Evolutionary conservation across 345 rosid species (phyloP).

Genomic region (Citrus unshiu): DNA sequence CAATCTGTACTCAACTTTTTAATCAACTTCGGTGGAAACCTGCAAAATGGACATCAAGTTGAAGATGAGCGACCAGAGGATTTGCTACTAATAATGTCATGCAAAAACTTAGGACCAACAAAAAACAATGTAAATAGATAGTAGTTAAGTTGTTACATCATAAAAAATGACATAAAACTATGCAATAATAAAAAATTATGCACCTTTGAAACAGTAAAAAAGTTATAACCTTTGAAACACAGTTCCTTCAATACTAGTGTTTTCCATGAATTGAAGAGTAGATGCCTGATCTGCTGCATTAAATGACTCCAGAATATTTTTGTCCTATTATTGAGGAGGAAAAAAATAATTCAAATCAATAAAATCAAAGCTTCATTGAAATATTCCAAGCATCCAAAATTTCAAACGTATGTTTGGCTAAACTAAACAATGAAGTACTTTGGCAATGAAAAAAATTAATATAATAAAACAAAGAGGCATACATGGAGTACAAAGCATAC

Average conservation of each 20-base stretch:
- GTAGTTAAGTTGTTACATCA: not conserved
- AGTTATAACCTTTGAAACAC: slow-evolving; percentile 71
- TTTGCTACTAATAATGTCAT: not conserved
- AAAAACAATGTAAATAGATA: not conserved
- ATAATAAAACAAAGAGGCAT: not conserved
- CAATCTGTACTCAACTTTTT: slow-evolving; percentile 66
- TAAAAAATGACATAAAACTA: not conserved
- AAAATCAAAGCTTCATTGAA: not conserved
- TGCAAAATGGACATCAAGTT: slow-evolving; percentile 23
- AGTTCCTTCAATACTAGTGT: slow-evolving; percentile 56
- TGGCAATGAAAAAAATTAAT: too few species aligned
- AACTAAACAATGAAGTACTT: not conserved
- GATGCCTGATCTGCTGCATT: slow-evolving; percentile 71
- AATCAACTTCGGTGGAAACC: slow-evolving; percentile 69
- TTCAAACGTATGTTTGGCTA: not conserved
- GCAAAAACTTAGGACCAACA: not conserved
- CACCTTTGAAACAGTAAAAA: not conserved
- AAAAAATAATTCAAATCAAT: not conserved
- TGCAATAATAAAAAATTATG: too few species aligned
- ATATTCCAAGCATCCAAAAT: not conserved
- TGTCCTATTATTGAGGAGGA: slow-evolving; percentile 49
- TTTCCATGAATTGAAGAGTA: slow-evolving; percentile 63
- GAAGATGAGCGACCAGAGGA: not conserved
- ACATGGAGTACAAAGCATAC: not conserved
- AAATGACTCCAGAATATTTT: slow-evolving; percentile 64